Evolutionary conservation across 1,284 basidiomycete genomes (phyloP), one percentile per base, ranked within the genome.

Genomic region (Irpex lacteus): DNA sequence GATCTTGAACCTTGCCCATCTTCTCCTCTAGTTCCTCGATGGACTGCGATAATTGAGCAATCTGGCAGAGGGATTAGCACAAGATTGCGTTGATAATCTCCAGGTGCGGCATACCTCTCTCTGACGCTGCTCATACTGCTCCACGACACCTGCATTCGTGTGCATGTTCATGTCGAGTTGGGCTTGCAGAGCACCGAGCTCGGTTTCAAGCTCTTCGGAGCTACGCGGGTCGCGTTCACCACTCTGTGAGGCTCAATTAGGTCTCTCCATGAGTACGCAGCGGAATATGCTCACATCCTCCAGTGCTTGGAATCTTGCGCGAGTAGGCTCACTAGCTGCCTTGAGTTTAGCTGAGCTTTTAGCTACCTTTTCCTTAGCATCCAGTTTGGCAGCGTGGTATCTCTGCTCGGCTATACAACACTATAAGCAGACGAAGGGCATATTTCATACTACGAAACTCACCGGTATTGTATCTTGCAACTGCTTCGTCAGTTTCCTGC

Each of bases 111-210:
- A 49, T 60, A 92, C 92, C 80, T 90, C 88, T 52, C 74, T 77
- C 75, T 89, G 84, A 63, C 91, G 83, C 74, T 81, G 84, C 70
- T 94, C 87, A 74, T 92, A 96, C 72, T 90, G 86, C 61, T 91
- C 86, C 50, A 97, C 84, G 21, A 96, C 89, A 47, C 85, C 87
- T 0, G 88, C 85, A 68, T 94, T 92, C 8, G 94, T 89, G 52
- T 85, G 84, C 64, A 87, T 80, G 70, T 88, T 90, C 74, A 92
- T 78, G 66, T 92, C 89, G 3, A 96, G 79, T 68, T 90, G 82
- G 18, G 88, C 85, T 63, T 84, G 77, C 65, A 89, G 85, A 5
- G 81, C 84, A 49, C 86, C 85, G 50, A 94, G 76, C 40, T 90
- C 88, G 19, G 77, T 77, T 63, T 83, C 75, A 44, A 91, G 76